These are phyloP conservation scores for Lenzites betulinus DNA, from an alignment of 768 basidiomycete genomes.

Conservation along the genomic window DNA sequence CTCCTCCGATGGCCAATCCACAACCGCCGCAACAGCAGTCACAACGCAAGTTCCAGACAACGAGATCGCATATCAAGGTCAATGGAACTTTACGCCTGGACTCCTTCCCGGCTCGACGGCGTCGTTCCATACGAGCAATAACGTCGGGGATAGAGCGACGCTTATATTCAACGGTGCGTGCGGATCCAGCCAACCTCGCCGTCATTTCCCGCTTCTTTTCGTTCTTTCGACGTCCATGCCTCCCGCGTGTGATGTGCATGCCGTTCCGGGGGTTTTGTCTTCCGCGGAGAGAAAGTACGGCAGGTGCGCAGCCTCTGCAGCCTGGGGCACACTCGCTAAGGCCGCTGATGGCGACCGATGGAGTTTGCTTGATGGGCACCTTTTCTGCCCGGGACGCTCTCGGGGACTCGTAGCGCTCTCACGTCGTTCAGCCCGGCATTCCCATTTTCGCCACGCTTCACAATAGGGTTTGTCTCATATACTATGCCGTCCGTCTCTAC, in stretches of 20 bases:
- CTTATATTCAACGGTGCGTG: constrained; percentile 50
- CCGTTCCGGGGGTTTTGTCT: constrained; percentile 3
- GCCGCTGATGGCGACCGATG: constrained; percentile 16
- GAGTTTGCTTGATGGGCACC: constrained; percentile 11
- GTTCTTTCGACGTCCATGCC: neutral
- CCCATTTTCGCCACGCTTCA: constrained; percentile 1
- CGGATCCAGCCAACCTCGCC: neutral
- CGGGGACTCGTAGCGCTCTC: constrained; percentile 8
- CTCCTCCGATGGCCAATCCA: constrained; percentile 1
- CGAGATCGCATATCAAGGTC: constrained; percentile 52
- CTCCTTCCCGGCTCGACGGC: constrained; percentile 26
- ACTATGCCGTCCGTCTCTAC: neutral
- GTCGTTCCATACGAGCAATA: constrained; percentile 36
- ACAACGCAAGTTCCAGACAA: constrained; percentile 42
- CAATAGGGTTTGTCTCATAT: constrained; percentile 5
- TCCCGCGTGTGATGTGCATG: constrained; percentile 15
- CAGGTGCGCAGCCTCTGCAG: constrained; percentile 8
- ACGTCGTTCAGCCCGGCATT: constrained; percentile 10
- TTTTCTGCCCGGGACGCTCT: neutral
- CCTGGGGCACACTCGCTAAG: constrained; percentile 10
- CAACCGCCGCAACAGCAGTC: constrained; percentile 32
- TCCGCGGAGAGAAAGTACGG: neutral
- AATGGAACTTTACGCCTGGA: constrained; percentile 46
- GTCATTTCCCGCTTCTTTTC: neutral
- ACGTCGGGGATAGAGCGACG: constrained; percentile 47